Conservation (phyloP, 164 flowering plant species). For the Umbellularia californica region DNA sequence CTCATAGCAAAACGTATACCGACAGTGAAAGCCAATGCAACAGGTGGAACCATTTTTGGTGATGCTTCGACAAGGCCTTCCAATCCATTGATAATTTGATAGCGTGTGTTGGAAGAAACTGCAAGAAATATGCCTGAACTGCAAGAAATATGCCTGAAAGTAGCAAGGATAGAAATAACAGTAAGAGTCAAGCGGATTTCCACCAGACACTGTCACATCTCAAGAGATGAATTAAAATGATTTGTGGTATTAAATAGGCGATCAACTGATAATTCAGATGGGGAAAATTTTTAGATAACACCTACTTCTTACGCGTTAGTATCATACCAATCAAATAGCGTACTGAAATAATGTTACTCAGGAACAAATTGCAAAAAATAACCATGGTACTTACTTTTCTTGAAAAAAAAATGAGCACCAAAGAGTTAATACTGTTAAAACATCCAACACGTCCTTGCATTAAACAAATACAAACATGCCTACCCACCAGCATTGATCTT, state of each 20-base stretch:
- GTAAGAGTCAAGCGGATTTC: background rate
- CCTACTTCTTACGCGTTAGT: background rate
- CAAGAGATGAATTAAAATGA: background rate
- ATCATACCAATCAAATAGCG: background rate
- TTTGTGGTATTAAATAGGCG: background rate
- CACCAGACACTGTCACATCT: background rate
- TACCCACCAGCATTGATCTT: no score
- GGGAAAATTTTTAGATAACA: background rate
- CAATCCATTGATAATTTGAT: slow-evolving; percentile 79
- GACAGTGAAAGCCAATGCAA: slow-evolving; percentile 87
- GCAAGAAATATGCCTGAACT: no score
- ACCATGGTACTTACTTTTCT: no score
- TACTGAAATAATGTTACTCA: background rate
- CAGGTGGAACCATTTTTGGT: slow-evolving; percentile 71
- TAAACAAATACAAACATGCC: no score
- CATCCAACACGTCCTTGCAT: no score
- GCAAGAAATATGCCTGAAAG: slow-evolving; percentile 75
- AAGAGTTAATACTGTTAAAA: no score
- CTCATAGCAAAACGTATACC: slow-evolving; percentile 90
- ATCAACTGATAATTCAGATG: background rate
- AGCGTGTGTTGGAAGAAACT: slow-evolving; percentile 89
- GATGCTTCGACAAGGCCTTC: slow-evolving; percentile 83
- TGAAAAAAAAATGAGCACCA: no score
- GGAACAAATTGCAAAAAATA: no score
- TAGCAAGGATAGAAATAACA: background rate